A percentile compares a stretch with the other conserved stretches of the same genome.
These are phyloP conservation scores for Lathyrus sativus DNA, from an alignment of 306 rosid genomes.

Conservation along the genomic window DNA sequence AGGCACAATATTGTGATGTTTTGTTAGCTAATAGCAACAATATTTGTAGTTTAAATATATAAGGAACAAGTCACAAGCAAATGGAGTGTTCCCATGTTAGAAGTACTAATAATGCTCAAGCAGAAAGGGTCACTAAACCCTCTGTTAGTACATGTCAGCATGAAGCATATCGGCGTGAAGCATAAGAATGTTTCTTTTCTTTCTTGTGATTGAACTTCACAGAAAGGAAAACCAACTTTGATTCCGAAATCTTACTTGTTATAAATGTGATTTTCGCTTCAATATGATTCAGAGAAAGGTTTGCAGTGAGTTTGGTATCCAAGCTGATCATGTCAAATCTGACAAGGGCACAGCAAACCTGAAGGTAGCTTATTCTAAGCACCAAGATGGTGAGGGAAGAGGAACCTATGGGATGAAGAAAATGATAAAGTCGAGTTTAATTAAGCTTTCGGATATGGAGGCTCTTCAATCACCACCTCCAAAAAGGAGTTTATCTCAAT, in stretches of 20 bases:
- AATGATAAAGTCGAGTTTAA: slow-evolving; percentile 60
- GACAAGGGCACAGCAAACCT: slow-evolving; percentile 44
- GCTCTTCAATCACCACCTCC: slow-evolving; percentile 44
- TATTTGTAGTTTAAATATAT: slow-evolving; percentile 27
- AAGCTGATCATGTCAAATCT: slow-evolving; percentile 47
- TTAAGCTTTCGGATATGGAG: slow-evolving; percentile 58
- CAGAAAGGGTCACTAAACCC: slow-evolving; percentile 36
- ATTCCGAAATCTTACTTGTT: slow-evolving; percentile 34
- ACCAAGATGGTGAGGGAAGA: slow-evolving; percentile 57
- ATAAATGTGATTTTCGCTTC: slow-evolving; percentile 38
- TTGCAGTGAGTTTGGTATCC: slow-evolving; percentile 52
- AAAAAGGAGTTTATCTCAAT: slow-evolving; percentile 43
- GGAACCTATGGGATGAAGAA: slow-evolving; percentile 58
- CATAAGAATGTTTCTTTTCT: slow-evolving; percentile 36
- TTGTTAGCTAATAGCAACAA: slow-evolving; percentile 11
- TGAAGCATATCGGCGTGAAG: slow-evolving; percentile 53
- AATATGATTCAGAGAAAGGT: slow-evolving; percentile 70
- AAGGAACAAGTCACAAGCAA: slow-evolving; percentile 35
- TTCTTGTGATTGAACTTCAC: slow-evolving; percentile 45
- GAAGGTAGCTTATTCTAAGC: slow-evolving; percentile 46
- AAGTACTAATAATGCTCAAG: slow-evolving; percentile 29
- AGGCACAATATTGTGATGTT: not conserved
- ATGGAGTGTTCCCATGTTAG: slow-evolving; percentile 39
- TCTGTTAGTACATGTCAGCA: slow-evolving; percentile 44
- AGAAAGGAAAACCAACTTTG: slow-evolving; percentile 37